These are phyloP conservation scores for Gossypium schwendimanii DNA, from an alignment of 441 rosid genomes.

Conservation along the genomic window DNA sequence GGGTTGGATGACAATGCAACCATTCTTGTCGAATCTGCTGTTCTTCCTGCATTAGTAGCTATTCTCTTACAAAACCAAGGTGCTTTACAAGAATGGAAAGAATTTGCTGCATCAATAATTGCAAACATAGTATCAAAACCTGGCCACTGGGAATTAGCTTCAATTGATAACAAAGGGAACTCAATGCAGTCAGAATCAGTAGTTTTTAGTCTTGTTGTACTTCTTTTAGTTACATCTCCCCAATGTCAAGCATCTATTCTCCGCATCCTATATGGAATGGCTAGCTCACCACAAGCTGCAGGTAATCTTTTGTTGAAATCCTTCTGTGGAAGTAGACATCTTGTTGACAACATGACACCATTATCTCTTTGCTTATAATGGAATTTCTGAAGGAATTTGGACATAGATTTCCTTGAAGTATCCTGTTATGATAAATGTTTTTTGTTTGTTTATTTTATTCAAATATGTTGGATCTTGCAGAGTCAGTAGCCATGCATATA, in stretches of 20 bases:
- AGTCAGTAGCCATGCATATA: constrained; percentile 27
- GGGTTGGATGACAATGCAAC: constrained; percentile 33
- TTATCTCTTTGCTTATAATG: background rate
- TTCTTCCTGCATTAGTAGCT: constrained; percentile 29
- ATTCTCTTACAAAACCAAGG: constrained; percentile 28
- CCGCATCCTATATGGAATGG: constrained; percentile 28
- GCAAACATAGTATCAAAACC: constrained; percentile 39
- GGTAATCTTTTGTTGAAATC: constrained; percentile 20
- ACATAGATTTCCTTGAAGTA: background rate
- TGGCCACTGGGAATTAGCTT: constrained; percentile 41
- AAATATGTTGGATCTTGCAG: constrained; percentile 19
- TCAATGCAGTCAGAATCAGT: constrained; percentile 32
- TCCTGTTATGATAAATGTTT: background rate
- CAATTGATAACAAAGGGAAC: constrained; percentile 28
- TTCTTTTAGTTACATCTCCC: constrained; percentile 24
- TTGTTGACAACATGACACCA: background rate
- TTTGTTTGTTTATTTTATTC: constrained; percentile 1
- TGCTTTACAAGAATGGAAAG: constrained; percentile 22
- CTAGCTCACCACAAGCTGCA: constrained; percentile 37
- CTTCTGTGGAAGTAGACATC: too few relatives aligned
- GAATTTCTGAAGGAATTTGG: background rate
- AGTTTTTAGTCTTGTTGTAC: constrained; percentile 21
- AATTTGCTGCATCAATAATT: constrained; percentile 31
- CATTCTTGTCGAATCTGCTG: constrained; percentile 29
- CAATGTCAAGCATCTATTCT: constrained; percentile 27